phyloP scores from a whole-genome alignment of 768 basidiomycete species.

The Butyriboletus loyo region DNA sequence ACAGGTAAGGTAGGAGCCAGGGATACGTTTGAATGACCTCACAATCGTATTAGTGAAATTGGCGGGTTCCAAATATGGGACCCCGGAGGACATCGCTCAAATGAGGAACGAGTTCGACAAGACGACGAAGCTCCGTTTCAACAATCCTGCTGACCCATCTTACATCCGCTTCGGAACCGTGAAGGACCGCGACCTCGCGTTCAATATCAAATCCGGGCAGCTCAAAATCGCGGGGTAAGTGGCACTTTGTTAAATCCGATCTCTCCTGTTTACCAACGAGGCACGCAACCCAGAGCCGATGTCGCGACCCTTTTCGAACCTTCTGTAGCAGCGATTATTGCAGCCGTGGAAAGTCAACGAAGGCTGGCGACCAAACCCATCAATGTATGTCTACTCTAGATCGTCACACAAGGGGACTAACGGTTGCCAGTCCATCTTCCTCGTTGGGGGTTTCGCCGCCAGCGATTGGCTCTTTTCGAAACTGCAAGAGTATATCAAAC shows the following conservation, averaged over 20 bases:
- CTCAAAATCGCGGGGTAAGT: constrained; percentile 40
- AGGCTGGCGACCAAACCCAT: constrained; percentile 19
- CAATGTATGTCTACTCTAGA: constrained; percentile 15
- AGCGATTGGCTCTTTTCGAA: constrained; percentile 41
- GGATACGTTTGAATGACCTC: not conserved
- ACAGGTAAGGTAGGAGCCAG: constrained; percentile 27
- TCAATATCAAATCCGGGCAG: constrained; percentile 45
- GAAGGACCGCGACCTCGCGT: constrained; percentile 38
- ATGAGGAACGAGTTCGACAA: constrained; percentile 46
- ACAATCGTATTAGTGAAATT: constrained; percentile 36
- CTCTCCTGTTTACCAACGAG: not conserved
- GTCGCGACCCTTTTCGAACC: constrained; percentile 33
- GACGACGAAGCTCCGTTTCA: constrained; percentile 45
- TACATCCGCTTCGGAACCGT: constrained; percentile 48
- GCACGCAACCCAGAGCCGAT: constrained; percentile 19
- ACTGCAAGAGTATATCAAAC: constrained; percentile 32
- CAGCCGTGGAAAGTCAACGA: constrained; percentile 24
- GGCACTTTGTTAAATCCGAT: too few species aligned
- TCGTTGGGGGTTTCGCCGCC: constrained; percentile 46
- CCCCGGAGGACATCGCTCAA: constrained; percentile 38
- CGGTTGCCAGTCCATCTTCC: constrained; percentile 30
- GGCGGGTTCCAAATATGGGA: constrained; percentile 37
- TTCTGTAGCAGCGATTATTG: constrained; percentile 20
- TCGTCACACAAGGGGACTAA: not conserved
- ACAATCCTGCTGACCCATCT: constrained; percentile 36